These are phyloP conservation scores for Tricholoma flavovirens DNA, from an alignment of 768 basidiomycete species.

Conservation along the genomic window DNA sequence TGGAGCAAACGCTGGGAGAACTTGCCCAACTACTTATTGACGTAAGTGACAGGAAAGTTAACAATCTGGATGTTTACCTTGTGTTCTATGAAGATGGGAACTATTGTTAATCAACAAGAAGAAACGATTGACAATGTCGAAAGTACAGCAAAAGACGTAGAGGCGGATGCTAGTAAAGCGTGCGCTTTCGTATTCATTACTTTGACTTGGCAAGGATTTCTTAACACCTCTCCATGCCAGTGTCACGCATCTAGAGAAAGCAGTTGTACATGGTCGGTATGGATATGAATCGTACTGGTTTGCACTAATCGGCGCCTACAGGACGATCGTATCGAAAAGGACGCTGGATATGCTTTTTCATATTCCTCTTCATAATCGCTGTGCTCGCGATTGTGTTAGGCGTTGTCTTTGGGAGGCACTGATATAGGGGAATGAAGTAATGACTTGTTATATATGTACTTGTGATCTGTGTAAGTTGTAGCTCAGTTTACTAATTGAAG, in stretches of 20 bases:
- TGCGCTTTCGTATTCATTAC: conserved; percentile 26
- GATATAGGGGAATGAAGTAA: neutral
- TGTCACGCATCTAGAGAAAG: conserved; percentile 54
- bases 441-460: neutral
- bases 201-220: neutral
- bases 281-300: conserved; percentile 8
- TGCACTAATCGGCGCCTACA: conserved; percentile 9
- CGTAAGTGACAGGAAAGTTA: conserved; percentile 31
- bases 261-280: conserved; percentile 49
- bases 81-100: conserved; percentile 54
- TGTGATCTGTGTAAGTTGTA: neutral
- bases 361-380: conserved; percentile 47
- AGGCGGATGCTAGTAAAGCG: conserved; percentile 68
- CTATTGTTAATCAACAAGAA: conserved; percentile 75
- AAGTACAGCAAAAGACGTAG: conserved; percentile 53
- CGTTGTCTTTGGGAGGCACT: conserved; percentile 30
- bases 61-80: neutral
- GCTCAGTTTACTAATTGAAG: neutral
- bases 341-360: conserved; percentile 81
- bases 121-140: conserved; percentile 65
- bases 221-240: conserved; percentile 28
- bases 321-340: conserved; percentile 70
- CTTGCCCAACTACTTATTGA: conserved; percentile 86
- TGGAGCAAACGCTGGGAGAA: conserved; percentile 85
- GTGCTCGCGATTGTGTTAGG: conserved; percentile 59